A percentile compares a stretch with the other conserved stretches of the same genome.
phyloP scores from a whole-genome alignment of 495 filamentous ascomycete genomes.

The Aeminium ludgeri region DNA sequence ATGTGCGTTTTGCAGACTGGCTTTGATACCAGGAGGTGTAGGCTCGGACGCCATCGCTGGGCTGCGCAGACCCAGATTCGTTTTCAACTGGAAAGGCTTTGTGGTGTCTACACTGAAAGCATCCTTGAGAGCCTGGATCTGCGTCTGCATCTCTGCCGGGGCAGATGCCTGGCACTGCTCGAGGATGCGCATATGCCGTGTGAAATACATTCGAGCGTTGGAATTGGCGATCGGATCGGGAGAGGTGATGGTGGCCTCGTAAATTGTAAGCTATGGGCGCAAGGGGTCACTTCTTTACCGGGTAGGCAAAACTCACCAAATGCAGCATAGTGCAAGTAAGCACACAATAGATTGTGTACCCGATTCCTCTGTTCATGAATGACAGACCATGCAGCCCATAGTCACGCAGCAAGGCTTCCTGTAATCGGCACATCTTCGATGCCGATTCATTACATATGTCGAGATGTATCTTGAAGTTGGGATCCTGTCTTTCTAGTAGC shows the following conservation, averaged over 20 bases:
- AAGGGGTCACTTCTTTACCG: background rate
- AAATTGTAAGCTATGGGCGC: slow-evolving; percentile 1
- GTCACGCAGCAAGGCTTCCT: slow-evolving; percentile 63
- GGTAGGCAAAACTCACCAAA: slow-evolving; percentile 50
- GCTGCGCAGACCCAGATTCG: slow-evolving; percentile 76
- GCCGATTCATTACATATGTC: slow-evolving; percentile 70
- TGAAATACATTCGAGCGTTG: slow-evolving; percentile 81
- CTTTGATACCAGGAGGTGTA: slow-evolving; percentile 15
- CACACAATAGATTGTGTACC: slow-evolving; percentile 84
- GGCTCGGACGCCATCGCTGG: slow-evolving; percentile 27
- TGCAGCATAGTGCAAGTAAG: slow-evolving; percentile 92
- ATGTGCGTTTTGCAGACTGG: background rate
- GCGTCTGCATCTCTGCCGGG: slow-evolving; percentile 79
- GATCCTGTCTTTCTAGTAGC: slow-evolving; percentile 53
- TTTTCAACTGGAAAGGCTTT: slow-evolving; percentile 77
- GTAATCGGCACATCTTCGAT: slow-evolving; percentile 75
- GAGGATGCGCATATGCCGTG: slow-evolving; percentile 85
- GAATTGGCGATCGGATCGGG: slow-evolving; percentile 77
- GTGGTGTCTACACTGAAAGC: slow-evolving; percentile 81
- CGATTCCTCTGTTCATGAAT: slow-evolving; percentile 89
- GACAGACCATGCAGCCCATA: slow-evolving; percentile 69
- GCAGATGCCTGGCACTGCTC: slow-evolving; percentile 83
- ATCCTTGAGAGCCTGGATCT: slow-evolving; percentile 76
- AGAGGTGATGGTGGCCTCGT: slow-evolving; percentile 77
- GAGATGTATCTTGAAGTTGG: slow-evolving; percentile 79